Evolutionary conservation across 495 filamentous ascomycete species (phyloP).

Genomic region (Annulohypoxylon nitens): DNA sequence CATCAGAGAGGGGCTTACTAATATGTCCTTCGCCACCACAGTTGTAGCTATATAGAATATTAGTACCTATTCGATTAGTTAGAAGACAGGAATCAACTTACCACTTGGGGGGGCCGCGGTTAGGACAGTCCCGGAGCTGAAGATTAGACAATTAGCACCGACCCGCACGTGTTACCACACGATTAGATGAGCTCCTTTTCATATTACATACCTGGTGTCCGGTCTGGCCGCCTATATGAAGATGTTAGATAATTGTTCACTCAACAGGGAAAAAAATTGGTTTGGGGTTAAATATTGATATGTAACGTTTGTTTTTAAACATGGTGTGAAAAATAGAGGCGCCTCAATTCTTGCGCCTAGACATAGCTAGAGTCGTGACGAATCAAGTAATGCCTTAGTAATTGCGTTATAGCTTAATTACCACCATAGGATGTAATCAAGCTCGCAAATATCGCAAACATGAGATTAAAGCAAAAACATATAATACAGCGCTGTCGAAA

Average conservation of each 20-base stretch:
- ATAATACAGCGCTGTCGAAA: conserved; percentile 15
- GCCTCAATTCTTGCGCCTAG: background rate
- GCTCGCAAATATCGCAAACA: background rate
- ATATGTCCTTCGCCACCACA: conserved; percentile 84
- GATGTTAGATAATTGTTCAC: conserved; percentile 59
- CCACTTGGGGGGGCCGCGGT: conserved; percentile 92
- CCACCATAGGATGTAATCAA: conserved; percentile 12
- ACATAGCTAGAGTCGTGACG: background rate
- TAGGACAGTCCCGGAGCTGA: conserved; percentile 93
- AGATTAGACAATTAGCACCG: conserved; percentile 32
- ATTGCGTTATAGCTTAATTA: conserved; percentile 10
- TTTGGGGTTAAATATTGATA: background rate
- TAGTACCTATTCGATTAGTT: conserved; percentile 3
- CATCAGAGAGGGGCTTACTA: conserved; percentile 66
- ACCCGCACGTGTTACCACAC: background rate
- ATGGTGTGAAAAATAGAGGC: background rate
- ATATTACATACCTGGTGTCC: conserved; percentile 62
- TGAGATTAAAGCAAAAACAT: background rate
- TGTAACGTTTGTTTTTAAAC: background rate
- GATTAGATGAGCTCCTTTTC: background rate
- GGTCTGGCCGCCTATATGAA: conserved; percentile 61
- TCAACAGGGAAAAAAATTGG: conserved; percentile 15
- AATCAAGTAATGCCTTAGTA: background rate
- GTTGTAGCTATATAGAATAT: conserved; percentile 57
- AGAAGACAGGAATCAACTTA: conserved; percentile 56